phyloP scores from a whole-genome alignment of 2,329 filamentous ascomycete species.

The Claviceps cyperi region DNA sequence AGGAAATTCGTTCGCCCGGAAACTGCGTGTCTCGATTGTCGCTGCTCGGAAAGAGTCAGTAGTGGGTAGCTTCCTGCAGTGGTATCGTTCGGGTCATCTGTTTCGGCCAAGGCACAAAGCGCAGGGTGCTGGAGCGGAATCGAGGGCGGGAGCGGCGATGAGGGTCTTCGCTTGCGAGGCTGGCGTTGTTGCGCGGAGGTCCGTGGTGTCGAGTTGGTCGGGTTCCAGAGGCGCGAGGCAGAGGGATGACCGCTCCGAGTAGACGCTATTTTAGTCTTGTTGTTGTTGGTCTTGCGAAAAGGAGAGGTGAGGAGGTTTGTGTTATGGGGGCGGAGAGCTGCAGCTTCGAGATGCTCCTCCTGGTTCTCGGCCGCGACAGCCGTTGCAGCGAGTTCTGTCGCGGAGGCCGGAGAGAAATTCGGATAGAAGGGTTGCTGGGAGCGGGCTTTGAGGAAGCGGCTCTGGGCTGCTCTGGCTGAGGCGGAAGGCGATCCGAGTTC shows the following conservation, averaged over 20 bases:
- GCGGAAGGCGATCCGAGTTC: conserved; percentile 17
- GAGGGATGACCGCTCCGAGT: conserved; percentile 26
- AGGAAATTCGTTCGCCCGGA: conserved; percentile 35
- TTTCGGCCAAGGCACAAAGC: conserved; percentile 22
- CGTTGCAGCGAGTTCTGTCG: not conserved
- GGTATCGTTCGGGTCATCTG: conserved; percentile 22
- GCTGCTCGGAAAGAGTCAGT: conserved; percentile 35
- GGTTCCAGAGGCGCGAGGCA: conserved; percentile 44
- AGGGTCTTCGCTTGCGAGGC: conserved; percentile 30
- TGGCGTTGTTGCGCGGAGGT: conserved; percentile 11
- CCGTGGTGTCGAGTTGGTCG: conserved; percentile 43
- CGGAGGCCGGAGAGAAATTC: not conserved
- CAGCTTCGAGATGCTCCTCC: conserved; percentile 1
- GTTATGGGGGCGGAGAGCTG: not conserved
- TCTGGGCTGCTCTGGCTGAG: conserved; percentile 12
- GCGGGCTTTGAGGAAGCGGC: conserved; percentile 15
- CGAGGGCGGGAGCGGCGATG: conserved; percentile 37
- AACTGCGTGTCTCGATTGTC: conserved; percentile 28
- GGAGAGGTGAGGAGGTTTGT: conserved; percentile 13
- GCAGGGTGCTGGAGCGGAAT: conserved; percentile 33
- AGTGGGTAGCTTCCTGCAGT: conserved; percentile 35
- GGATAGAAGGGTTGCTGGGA: conserved; percentile 20
- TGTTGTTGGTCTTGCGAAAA: conserved; percentile 28
- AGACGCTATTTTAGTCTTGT: conserved; percentile 14
- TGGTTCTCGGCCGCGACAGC: not conserved